These are phyloP conservation scores for Aspergillus sp. DNA, from an alignment of 2,329 filamentous ascomycete genomes.

Conservation along the genomic window DNA sequence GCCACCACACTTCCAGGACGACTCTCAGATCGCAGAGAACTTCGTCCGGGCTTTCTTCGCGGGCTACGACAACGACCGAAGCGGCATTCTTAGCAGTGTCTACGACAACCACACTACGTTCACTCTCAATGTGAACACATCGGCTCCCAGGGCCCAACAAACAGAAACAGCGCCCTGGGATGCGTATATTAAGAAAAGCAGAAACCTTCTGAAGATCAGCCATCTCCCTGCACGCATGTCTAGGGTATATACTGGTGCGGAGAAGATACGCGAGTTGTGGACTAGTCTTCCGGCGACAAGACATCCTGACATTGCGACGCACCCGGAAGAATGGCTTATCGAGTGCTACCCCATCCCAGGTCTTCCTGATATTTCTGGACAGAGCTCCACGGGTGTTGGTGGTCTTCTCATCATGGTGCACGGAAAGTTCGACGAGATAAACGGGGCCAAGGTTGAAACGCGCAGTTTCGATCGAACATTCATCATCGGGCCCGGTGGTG, in stretches of 20 bases:
- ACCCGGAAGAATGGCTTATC: conserved; percentile 74
- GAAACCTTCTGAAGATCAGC: conserved; percentile 73
- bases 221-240: conserved; percentile 62
- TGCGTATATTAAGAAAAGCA: conserved; percentile 73
- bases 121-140: conserved; percentile 71
- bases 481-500: conserved; percentile 72
- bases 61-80: conserved; percentile 72
- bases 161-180: conserved; percentile 62
- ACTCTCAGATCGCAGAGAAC: conserved; percentile 70
- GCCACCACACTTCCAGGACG: conserved; percentile 72
- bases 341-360: conserved; percentile 76
- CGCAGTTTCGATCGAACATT: conserved; percentile 83
- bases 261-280: conserved; percentile 70
- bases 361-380: conserved; percentile 67
- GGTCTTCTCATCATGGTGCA: conserved; percentile 79
- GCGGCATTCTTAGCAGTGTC: conserved; percentile 62
- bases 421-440: conserved; percentile 78
- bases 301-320: conserved; percentile 69
- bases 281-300: conserved; percentile 68
- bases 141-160: conserved; percentile 55
- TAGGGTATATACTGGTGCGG: conserved; percentile 65
- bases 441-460: conserved; percentile 58
- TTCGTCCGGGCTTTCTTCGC: conserved; percentile 75
- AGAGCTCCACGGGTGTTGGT: conserved; percentile 67
- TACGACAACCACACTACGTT: conserved; percentile 78